Evolutionary conservation across 2,329 filamentous ascomycete genomes (phyloP).

Genomic region (Herpomyces periplanetae): DNA sequence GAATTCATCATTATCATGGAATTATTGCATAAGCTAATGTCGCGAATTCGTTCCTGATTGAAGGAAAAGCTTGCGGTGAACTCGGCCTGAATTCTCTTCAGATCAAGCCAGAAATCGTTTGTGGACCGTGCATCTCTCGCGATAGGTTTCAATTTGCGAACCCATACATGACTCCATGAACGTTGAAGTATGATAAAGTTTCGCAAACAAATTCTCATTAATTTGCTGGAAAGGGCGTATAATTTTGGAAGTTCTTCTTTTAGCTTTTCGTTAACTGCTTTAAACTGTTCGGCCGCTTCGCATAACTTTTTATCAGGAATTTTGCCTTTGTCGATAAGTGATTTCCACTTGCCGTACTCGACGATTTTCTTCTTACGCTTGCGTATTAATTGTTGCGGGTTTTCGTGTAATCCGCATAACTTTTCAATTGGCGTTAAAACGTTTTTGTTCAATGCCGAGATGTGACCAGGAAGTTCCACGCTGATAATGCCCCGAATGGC

Average conservation of each 20-base stretch:
- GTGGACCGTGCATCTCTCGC: conserved; percentile 22
- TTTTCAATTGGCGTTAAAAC: conserved; percentile 51
- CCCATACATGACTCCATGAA: conserved; percentile 45
- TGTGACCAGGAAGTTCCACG: conserved; percentile 45
- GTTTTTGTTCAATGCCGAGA: conserved; percentile 29
- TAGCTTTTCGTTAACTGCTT: conserved; percentile 58
- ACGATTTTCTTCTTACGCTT: conserved; percentile 73
- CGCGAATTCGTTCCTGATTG: conserved; percentile 26
- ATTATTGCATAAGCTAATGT: conserved; percentile 40
- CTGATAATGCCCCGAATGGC: conserved; percentile 53
- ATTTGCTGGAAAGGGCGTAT: conserved; percentile 35
- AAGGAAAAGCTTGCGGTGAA: conserved; percentile 44
- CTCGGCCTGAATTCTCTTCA: conserved; percentile 12
- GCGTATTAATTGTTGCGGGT: conserved; percentile 57
- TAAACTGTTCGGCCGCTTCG: conserved; percentile 55
- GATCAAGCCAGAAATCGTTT: conserved; percentile 15
- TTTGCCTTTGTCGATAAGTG: conserved; percentile 37
- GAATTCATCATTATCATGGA: conserved; percentile 17
- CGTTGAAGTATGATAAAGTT: conserved; percentile 55
- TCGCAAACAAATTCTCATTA: conserved; percentile 42
- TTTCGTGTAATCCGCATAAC: conserved; percentile 38
- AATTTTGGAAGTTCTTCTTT: conserved; percentile 68
- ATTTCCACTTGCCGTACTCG: conserved; percentile 47
- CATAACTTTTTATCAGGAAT: conserved; percentile 51
- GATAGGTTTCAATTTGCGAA: conserved; percentile 36